phyloP scores from a whole-genome alignment of 108 stramenopile species.

The Epithemia pelagica region DNA sequence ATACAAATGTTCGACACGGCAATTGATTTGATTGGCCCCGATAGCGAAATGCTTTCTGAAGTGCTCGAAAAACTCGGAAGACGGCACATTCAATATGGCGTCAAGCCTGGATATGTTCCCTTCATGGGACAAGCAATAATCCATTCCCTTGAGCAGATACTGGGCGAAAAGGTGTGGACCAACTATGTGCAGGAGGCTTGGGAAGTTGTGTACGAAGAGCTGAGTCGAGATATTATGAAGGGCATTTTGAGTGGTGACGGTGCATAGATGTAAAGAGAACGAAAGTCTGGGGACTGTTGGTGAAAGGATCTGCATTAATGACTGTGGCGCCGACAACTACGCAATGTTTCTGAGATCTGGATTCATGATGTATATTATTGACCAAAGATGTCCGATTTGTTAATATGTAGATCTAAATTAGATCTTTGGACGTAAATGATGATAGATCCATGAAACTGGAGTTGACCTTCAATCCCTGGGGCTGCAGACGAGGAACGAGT shows the following conservation, averaged over 20 bases:
- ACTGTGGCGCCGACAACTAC: too few species aligned
- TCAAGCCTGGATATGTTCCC: conserved; percentile 22
- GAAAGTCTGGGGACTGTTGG: too few species aligned
- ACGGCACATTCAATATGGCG: conserved; percentile 23
- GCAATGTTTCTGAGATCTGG: too few species aligned
- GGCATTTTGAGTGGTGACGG: background rate
- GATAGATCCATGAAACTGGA: too few species aligned
- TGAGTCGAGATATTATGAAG: background rate
- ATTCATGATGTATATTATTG: too few species aligned
- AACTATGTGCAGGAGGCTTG: conserved; percentile 1
- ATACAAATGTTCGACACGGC: conserved; percentile 21
- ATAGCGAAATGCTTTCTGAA: conserved; percentile 24
- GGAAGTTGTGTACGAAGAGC: background rate
- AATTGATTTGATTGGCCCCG: conserved; percentile 35
- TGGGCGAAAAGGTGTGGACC: conserved; percentile 23
- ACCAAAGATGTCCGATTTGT: too few species aligned
- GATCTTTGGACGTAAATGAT: too few species aligned
- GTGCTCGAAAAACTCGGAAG: conserved; percentile 23
- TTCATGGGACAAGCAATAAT: conserved; percentile 27
- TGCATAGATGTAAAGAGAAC: too few species aligned
- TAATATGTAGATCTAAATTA: too few species aligned
- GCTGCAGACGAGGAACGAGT: too few species aligned
- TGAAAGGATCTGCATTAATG: too few species aligned
- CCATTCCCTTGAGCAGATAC: conserved; percentile 15
- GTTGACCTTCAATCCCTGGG: too few species aligned